Evolutionary conservation across 2,329 filamentous ascomycete species (phyloP).

Genomic region (Penicillium sp.): DNA sequence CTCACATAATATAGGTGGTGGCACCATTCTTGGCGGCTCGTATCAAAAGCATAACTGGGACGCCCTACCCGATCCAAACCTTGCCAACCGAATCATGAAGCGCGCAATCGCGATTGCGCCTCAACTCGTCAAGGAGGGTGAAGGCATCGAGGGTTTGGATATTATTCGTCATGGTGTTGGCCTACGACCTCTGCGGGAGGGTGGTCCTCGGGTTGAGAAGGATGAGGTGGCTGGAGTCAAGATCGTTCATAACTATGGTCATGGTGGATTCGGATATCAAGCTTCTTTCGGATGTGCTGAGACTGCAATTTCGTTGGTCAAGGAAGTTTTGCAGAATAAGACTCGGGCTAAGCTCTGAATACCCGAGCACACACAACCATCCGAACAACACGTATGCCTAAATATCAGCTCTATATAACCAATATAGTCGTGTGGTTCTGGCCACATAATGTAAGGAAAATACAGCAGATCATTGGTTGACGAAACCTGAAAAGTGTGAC

Average conservation of each 20-base stretch:
- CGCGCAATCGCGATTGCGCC: conserved; percentile 54
- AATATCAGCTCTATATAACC: not conserved
- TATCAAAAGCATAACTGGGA: conserved; percentile 84
- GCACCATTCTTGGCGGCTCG: conserved; percentile 84
- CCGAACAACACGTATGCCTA: too few species aligned
- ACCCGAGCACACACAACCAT: not conserved
- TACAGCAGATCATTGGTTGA: not conserved
- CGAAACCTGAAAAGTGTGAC: not conserved
- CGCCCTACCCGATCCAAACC: conserved; percentile 74
- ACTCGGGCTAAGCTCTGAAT: conserved; percentile 42
- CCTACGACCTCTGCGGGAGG: conserved; percentile 74
- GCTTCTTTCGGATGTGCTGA: conserved; percentile 72
- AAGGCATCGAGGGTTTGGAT: conserved; percentile 73
- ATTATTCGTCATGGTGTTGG: conserved; percentile 84
- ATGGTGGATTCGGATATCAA: conserved; percentile 67
- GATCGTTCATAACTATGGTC: conserved; percentile 54
- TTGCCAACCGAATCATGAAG: conserved; percentile 84
- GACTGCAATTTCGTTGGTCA: conserved; percentile 69
- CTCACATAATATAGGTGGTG: conserved; percentile 61
- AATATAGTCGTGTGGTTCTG: not conserved
- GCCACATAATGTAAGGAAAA: not conserved
- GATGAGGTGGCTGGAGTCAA: conserved; percentile 68
- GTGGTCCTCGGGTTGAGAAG: conserved; percentile 76
- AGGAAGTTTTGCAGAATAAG: conserved; percentile 52
- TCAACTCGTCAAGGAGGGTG: conserved; percentile 58